Evolutionary conservation across 106 monocot species (phyloP), one percentile per base, ranked within the genome.

Genomic region (Dioscorea zingiberensis): DNA sequence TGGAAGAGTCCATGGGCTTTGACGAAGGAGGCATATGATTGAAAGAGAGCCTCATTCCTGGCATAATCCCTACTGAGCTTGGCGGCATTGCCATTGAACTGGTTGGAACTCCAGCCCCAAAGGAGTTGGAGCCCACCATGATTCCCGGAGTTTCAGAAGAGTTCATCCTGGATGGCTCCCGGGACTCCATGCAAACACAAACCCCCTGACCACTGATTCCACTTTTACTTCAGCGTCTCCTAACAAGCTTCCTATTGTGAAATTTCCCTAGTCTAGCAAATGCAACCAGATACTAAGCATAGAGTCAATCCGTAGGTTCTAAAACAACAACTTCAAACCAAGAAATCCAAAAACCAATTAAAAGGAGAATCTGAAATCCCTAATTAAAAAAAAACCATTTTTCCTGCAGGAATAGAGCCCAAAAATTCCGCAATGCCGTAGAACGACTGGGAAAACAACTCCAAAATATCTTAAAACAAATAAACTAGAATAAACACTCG

Each of bases 1-100:
- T 63, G 9, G 70, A 3, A 17, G 55, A 26, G 28, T 76, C 80
- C 60, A 73, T 48, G 15, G 73, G 66, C 59, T 73, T 80, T 27
- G 70, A 16, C 46, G 17, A 44, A 44, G 73, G 55, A 25, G 59
- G 1, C 68, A 72, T 69, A n/a, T 63, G 48, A 58, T 55, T 67
- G 28, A 70, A 71, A 9, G 83, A 66, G 17, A 87, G 44, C 54
- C 70, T 54, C 76, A 83, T 70, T 17, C 77, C 70, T 21, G 47
- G 59, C 56, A 78, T 53, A 75, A 73, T 45, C 17, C 63, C 71
- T 17, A 48, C 27, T 1, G 82, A 70, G 27, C 48, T 75, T 22
- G 66, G 58, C 51, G 71, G 58, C 63, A 75, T 65, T 48, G 48
- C 25, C 72, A 69, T 65, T 25, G 84, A 28, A 28, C 38, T 65